phyloP scores from a whole-genome alignment of 169 alveolate species.

The Plasmodium coatneyi region DNA sequence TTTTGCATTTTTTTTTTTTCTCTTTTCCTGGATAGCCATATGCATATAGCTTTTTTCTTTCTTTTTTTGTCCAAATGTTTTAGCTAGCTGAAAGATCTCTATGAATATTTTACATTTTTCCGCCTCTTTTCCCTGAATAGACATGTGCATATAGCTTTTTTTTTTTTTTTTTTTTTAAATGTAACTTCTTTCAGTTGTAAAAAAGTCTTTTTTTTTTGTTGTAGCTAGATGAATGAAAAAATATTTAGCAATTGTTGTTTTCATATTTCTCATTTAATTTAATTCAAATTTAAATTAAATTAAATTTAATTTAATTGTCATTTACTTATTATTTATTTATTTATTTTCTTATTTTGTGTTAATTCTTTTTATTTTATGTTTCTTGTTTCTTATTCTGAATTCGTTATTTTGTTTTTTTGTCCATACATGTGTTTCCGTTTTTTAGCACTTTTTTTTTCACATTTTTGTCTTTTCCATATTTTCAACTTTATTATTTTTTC shows the following conservation, averaged over 20 bases:
- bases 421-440: neutral
- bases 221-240: neutral
- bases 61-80: neutral
- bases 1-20: no score
- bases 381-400: neutral
- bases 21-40: neutral
- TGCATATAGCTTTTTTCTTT: neutral
- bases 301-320: neutral
- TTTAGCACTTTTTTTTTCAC: neutral
- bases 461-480: neutral
- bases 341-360: neutral
- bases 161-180: neutral
- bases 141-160: neutral
- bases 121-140: neutral
- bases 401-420: conserved; percentile 1
- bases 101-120: neutral
- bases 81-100: neutral
- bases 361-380: neutral
- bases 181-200: neutral
- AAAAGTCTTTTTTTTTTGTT: neutral
- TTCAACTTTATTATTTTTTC: neutral
- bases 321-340: neutral
- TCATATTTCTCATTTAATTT: neutral
- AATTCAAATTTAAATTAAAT: neutral
- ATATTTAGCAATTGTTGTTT: neutral